phyloP scores from a whole-genome alignment of 345 rosid species.

The Hibiscus tridactylites region DNA sequence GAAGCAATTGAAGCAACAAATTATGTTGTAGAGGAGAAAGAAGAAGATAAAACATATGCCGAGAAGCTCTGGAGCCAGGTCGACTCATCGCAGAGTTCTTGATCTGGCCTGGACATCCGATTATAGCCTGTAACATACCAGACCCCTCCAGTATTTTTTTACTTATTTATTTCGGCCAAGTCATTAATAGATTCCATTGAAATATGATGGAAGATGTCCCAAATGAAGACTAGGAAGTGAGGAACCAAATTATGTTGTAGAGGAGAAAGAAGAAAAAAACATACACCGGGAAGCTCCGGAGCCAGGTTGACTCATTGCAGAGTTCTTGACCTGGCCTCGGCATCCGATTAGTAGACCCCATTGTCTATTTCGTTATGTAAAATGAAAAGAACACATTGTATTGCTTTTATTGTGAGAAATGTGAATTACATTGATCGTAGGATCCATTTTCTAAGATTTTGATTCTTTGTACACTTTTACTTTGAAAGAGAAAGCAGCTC shows the following conservation, averaged over 20 bases:
- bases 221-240: no score
- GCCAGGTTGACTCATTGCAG: no score
- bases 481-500: background rate
- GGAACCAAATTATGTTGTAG: no score
- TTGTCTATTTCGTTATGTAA: background rate
- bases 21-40: constrained; percentile 48
- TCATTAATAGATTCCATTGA: background rate
- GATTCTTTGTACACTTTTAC: background rate
- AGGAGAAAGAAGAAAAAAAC: background rate
- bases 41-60: constrained; percentile 70
- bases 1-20: constrained; percentile 35
- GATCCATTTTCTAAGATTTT: no score
- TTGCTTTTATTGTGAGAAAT: background rate
- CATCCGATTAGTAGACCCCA: background rate
- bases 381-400: background rate
- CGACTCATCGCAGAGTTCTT: constrained; percentile 48
- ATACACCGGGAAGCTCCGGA: no score
- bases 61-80: constrained; percentile 65
- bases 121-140: background rate
- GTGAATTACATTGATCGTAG: background rate
- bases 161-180: background rate
- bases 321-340: no score
- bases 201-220: no score
- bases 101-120: constrained; percentile 9
- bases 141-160: background rate